These are phyloP conservation scores for Cucurbita ficifolia DNA, from an alignment of 306 rosid species.

Conservation along the genomic window DNA sequence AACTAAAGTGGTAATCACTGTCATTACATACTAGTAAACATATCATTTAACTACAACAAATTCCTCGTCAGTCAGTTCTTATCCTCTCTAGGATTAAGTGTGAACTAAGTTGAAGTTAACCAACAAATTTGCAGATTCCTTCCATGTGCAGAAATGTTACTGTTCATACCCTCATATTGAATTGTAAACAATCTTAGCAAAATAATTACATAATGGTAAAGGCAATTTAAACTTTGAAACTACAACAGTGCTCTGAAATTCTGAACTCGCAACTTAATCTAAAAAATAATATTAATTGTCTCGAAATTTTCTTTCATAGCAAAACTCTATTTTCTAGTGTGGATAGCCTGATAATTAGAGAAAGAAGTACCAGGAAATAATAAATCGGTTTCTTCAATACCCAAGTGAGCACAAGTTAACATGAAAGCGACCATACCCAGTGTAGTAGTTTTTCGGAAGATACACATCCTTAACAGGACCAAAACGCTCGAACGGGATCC, in stretches of 20 bases:
- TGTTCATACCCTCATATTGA: neutral
- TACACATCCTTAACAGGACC: slow-evolving; percentile 97
- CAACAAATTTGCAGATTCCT: neutral
- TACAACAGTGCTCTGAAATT: neutral
- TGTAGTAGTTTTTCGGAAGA: slow-evolving; percentile 84
- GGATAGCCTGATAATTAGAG: neutral
- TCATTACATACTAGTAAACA: neutral
- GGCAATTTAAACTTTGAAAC: neutral
- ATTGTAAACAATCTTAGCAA: neutral
- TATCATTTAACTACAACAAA: neutral
- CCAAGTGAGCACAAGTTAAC: neutral
- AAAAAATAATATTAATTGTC: neutral
- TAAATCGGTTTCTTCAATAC: neutral
- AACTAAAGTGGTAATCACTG: neutral
- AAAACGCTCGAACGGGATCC: slow-evolving; percentile 78
- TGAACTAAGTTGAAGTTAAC: neutral
- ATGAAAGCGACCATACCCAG: slow-evolving; percentile 39
- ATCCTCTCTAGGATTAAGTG: neutral
- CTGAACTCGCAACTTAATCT: neutral
- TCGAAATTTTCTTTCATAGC: neutral
- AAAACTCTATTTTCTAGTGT: neutral
- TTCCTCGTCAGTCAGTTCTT: neutral
- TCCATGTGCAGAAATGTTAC: neutral
- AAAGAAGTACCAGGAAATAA: neutral
- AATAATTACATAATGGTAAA: neutral